These are phyloP conservation scores for Gyromitra esculenta DNA, from an alignment of 2,329 filamentous ascomycete species.

Conservation along the genomic window DNA sequence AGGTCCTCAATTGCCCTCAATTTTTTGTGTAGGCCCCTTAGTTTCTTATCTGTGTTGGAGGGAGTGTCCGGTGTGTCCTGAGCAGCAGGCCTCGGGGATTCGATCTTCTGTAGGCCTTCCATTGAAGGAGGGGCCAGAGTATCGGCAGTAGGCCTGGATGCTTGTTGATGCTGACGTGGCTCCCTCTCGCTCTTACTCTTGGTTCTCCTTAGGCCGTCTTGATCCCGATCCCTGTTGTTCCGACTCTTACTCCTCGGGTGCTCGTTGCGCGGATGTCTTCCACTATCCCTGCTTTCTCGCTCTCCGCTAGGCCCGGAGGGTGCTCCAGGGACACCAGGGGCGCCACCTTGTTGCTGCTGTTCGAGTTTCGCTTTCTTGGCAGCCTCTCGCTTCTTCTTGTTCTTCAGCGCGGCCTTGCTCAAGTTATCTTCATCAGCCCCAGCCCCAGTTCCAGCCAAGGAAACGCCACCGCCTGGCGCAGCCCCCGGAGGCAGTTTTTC, in stretches of 20 bases:
- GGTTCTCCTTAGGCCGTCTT: constrained; percentile 58
- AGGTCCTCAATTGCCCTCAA: constrained; percentile 96
- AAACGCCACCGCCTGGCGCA: constrained; percentile 72
- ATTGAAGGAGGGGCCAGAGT: constrained; percentile 41
- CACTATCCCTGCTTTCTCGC: constrained; percentile 73
- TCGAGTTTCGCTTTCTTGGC: constrained; percentile 85
- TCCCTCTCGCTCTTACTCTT: constrained; percentile 58
- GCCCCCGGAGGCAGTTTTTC: constrained; percentile 74
- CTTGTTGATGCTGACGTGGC: constrained; percentile 58
- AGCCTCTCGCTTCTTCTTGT: constrained; percentile 96
- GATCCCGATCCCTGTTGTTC: constrained; percentile 58
- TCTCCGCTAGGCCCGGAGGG: constrained; percentile 60
- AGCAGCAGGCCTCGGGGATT: constrained; percentile 28
- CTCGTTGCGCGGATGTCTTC: constrained; percentile 67
- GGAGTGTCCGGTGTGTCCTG: constrained; percentile 44
- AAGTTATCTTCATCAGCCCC: constrained; percentile 73
- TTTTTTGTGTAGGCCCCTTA: constrained; percentile 93
- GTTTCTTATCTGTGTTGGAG: constrained; percentile 76
- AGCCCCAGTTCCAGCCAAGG: constrained; percentile 71
- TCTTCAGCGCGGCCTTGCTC: constrained; percentile 88
- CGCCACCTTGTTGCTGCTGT: constrained; percentile 63
- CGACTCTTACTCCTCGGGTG: constrained; percentile 58
- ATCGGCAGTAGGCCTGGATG: constrained; percentile 35
- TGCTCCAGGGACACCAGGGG: constrained; percentile 63
- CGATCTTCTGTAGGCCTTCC: constrained; percentile 35